Base-by-base conservation (phyloP, 768 basidiomycete genomes). In the Leucocoprinus birnbaumii region DNA sequence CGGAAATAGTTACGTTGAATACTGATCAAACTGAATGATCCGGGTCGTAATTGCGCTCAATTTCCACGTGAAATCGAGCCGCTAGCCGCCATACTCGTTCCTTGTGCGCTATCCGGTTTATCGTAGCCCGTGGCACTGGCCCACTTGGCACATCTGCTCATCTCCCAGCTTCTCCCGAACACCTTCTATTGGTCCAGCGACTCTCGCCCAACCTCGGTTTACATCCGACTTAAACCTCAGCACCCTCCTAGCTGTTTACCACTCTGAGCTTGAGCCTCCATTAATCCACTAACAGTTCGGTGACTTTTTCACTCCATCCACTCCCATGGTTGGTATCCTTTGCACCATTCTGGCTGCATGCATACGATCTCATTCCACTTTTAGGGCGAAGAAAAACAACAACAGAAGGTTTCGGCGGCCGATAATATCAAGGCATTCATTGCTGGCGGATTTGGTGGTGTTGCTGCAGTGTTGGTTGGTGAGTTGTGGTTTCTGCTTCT, bases 391-490 rank as follows among this genome's bases (percentile, higher is more conserved):
- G 72, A 75, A 60, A 68, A 70, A 59, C 63, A 67, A 61, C 52
- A 69, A 66, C 38, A 49, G 40, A 55, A 54, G 69, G 52, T 66
- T 43, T 73, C 78, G 34, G 77, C 76, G 4, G 63, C 73, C 37
- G 80, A 82, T 46, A 77, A 75, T 42, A 69, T 68, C 56, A 98
- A 97, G 72, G 84, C 93, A 3, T 98, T 99, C 73, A 77, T 96
- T 51, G 84, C 94, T 27, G 97, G 97, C 61, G 97, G 97, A 37
- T 88, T 91, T 61, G 97, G 97, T 57, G 97, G 97, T 60, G 75
- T 86, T 51, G 77, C 83, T 58, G 90, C 89, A 27, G 95, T 97
- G 13, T 79, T 96, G 22, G 94, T 97, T 58, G 94, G 94, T 94
- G 55, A 64, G 91, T 79, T 31, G 31, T 31, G 11, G 26, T 42